phyloP scores from a whole-genome alignment of 73 alveolate species.

The Paramecium caudatum region DNA sequence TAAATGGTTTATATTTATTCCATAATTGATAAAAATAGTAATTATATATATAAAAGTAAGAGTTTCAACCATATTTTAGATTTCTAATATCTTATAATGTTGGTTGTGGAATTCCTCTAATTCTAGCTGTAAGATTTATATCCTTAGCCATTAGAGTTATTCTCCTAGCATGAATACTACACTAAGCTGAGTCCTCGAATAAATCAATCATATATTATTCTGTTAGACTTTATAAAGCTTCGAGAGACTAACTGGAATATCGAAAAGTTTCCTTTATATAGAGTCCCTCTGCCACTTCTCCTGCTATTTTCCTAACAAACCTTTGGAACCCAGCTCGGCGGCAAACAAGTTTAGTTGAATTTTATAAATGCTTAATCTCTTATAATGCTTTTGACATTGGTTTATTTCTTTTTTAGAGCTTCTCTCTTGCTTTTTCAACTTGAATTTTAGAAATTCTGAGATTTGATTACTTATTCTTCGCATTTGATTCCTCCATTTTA shows the following conservation, averaged over 20 bases:
- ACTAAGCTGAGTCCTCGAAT: slow-evolving; percentile 45
- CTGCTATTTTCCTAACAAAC: not conserved
- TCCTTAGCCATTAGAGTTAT: slow-evolving; percentile 80
- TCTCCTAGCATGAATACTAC: slow-evolving; percentile 82
- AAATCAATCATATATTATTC: slow-evolving; percentile 34
- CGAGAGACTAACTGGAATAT: slow-evolving; percentile 27
- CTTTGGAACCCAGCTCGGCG: slow-evolving; percentile 57
- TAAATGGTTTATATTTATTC: not conserved
- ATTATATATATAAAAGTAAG: not conserved
- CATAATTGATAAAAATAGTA: no score
- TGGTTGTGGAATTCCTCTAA: slow-evolving; percentile 69
- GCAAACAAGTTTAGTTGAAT: not conserved
- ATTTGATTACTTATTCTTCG: not conserved
- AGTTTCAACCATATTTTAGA: not conserved
- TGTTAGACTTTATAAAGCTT: slow-evolving; percentile 9
- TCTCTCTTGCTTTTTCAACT: slow-evolving; percentile 42
- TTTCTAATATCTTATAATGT: slow-evolving; percentile 46
- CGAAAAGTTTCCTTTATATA: not conserved
- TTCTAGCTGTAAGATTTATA: slow-evolving; percentile 76
- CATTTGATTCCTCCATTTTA: not conserved
- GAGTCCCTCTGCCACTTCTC: not conserved
- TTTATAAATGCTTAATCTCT: slow-evolving; percentile 7
- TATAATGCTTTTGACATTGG: slow-evolving; percentile 46
- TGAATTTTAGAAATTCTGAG: not conserved
- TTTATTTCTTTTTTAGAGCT: slow-evolving; percentile 20